Percentiles rank a stretch among this genome's conserved stretches.
These are phyloP conservation scores for Glycyrrhiza uralensis DNA, from an alignment of 306 rosid species.

Conservation along the genomic window DNA sequence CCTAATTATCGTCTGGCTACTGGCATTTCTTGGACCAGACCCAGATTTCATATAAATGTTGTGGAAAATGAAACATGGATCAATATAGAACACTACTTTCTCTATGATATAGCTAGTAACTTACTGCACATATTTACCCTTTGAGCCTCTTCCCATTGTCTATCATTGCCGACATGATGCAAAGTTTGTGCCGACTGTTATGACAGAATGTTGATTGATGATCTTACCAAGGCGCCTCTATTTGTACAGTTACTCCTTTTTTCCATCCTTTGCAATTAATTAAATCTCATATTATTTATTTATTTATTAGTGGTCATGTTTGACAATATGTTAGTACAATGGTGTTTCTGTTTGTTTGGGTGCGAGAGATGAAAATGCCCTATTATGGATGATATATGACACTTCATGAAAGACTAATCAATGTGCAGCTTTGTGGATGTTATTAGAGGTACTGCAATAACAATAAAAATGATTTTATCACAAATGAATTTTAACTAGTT, in stretches of 20 bases:
- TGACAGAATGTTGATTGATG: conserved; percentile 40
- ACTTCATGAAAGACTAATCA: not conserved
- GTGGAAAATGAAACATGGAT: conserved; percentile 18
- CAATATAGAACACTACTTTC: not conserved
- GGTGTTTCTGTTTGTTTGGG: not conserved
- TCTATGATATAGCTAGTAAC: conserved; percentile 10
- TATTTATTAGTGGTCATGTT: not conserved
- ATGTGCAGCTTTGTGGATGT: not conserved
- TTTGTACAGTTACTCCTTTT: conserved; percentile 21
- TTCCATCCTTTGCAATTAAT: not conserved
- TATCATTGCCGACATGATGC: conserved; percentile 45
- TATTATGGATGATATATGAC: not conserved
- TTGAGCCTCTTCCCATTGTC: conserved; percentile 11
- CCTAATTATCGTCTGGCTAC: not conserved
- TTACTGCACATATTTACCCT: conserved; percentile 10
- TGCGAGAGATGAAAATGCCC: not conserved
- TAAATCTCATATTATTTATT: not conserved
- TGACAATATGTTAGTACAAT: not conserved
- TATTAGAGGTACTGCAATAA: not conserved
- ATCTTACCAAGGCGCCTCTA: conserved; percentile 37
- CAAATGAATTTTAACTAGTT: not conserved
- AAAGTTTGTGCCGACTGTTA: conserved; percentile 51
- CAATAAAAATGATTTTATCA: not conserved
- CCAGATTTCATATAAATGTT: conserved; percentile 16
- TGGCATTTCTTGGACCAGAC: conserved; percentile 6